Percentiles rank a stretch among this genome's conserved stretches.
Conservation (phyloP, 495 filamentous ascomycete species). For the Aspergillus avenaceus region DNA sequence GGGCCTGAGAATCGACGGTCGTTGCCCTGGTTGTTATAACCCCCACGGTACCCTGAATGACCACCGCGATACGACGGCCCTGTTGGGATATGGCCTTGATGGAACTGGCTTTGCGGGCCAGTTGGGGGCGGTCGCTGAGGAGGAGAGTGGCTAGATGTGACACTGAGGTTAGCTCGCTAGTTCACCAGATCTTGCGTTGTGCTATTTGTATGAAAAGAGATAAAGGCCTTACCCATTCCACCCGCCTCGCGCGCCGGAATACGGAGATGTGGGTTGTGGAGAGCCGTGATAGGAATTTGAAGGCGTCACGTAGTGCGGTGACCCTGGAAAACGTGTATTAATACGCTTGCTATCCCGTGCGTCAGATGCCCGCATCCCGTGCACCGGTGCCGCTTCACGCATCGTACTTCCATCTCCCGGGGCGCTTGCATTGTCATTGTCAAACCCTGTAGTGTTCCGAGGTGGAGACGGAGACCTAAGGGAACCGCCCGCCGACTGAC, state of each 20-base stretch:
- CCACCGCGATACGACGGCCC: slow-evolving; percentile 51
- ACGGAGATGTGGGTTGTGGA: slow-evolving; percentile 64
- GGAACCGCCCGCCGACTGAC: slow-evolving; percentile 22
- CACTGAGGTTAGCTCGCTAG: background rate
- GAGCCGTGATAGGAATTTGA: slow-evolving; percentile 62
- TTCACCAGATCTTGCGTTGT: background rate
- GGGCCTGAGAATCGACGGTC: slow-evolving; percentile 40
- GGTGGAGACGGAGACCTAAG: slow-evolving; percentile 36
- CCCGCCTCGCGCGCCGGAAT: slow-evolving; percentile 50
- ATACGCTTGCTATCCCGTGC: slow-evolving; percentile 24
- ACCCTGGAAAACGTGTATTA: slow-evolving; percentile 41
- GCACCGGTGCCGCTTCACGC: slow-evolving; percentile 32
- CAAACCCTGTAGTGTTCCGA: slow-evolving; percentile 32
- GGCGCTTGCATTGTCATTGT: slow-evolving; percentile 24
- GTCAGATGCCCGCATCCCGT: slow-evolving; percentile 33
- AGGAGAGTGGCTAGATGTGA: slow-evolving; percentile 38
- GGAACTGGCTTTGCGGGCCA: slow-evolving; percentile 48
- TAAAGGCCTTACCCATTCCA: slow-evolving; percentile 45
- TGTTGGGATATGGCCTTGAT: slow-evolving; percentile 50
- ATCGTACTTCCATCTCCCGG: slow-evolving; percentile 19
- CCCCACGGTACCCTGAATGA: slow-evolving; percentile 49
- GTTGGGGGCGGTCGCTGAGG: slow-evolving; percentile 46
- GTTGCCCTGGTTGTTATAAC: slow-evolving; percentile 46
- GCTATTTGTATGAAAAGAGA: background rate
- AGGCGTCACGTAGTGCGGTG: slow-evolving; percentile 55